These are phyloP conservation scores for Whalleya microplaca DNA, from an alignment of 2,329 filamentous ascomycete species.

Conservation along the genomic window DNA sequence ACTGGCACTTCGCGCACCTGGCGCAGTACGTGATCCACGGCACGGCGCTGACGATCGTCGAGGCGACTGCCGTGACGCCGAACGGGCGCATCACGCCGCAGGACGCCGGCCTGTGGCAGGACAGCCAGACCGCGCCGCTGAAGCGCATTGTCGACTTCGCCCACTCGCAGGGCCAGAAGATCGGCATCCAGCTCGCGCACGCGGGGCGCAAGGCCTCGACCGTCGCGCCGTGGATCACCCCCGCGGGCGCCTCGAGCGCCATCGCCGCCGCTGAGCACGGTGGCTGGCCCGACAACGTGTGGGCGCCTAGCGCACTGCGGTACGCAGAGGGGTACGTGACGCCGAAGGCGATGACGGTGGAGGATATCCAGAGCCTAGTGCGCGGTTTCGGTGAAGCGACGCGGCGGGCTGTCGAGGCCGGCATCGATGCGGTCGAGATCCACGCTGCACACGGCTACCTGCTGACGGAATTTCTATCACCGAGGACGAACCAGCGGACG, in stretches of 20 bases:
- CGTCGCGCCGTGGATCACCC: constrained; percentile 68
- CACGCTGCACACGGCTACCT: constrained; percentile 56
- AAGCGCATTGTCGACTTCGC: constrained; percentile 75
- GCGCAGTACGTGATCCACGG: constrained; percentile 79
- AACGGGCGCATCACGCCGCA: constrained; percentile 84
- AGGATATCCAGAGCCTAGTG: constrained; percentile 56
- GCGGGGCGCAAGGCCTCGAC: constrained; percentile 73
- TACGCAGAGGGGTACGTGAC: constrained; percentile 64
- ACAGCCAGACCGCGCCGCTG: constrained; percentile 76
- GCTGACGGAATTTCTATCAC: constrained; percentile 48
- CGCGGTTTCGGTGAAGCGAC: constrained; percentile 61
- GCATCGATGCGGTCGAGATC: constrained; percentile 52
- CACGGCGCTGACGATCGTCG: constrained; percentile 73
- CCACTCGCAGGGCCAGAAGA: constrained; percentile 76
- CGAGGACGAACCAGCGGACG: constrained; percentile 47
- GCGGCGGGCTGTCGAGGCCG: constrained; percentile 59
- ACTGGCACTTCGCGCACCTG: constrained; percentile 82
- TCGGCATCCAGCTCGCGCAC: constrained; percentile 81
- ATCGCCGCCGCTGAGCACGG: constrained; percentile 56
- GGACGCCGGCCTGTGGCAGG: constrained; percentile 81
- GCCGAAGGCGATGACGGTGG: constrained; percentile 52
- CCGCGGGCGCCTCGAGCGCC: constrained; percentile 47
- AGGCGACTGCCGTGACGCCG: constrained; percentile 75
- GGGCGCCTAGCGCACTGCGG: constrained; percentile 55
- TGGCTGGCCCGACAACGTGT: constrained; percentile 62